Percentiles rank a stretch among this genome's conserved stretches.
These are phyloP conservation scores for Carex littledalei DNA, from an alignment of 176 grass and related monocot genomes.

Conservation along the genomic window DNA sequence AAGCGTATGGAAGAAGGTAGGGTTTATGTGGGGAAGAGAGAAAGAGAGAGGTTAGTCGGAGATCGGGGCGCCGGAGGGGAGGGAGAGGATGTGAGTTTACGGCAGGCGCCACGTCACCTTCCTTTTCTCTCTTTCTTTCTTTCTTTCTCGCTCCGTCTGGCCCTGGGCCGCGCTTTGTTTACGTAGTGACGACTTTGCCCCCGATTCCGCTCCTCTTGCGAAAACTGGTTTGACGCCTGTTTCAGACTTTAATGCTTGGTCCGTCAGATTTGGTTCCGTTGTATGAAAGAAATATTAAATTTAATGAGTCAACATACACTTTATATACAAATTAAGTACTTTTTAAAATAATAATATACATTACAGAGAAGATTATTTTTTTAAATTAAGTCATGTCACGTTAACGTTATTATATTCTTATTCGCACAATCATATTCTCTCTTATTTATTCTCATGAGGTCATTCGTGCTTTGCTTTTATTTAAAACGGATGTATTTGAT, in stretches of 20 bases:
- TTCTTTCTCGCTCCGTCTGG: neutral
- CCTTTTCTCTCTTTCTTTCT: neutral
- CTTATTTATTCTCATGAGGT: too few species aligned
- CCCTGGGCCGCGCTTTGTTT: neutral
- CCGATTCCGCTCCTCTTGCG: neutral
- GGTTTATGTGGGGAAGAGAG: neutral
- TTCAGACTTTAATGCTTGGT: constrained; percentile 12
- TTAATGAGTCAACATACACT: too few species aligned
- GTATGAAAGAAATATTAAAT: too few species aligned
- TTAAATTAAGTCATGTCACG: too few species aligned
- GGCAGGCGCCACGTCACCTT: neutral
- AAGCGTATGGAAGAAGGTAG: neutral
- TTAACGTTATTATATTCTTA: too few species aligned
- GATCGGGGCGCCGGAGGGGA: neutral
- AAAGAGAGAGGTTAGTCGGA: neutral
- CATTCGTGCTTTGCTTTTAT: too few species aligned
- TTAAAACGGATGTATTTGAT: too few species aligned
- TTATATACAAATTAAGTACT: too few species aligned
- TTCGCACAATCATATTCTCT: too few species aligned
- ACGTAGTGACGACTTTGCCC: constrained; percentile 12
- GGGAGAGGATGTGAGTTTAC: neutral
- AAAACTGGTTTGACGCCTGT: neutral
- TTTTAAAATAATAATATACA: too few species aligned
- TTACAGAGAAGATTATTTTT: too few species aligned
- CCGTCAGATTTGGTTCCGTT: neutral